Percentiles rank a stretch among this genome's conserved stretches.
Evolutionary conservation across 2,329 filamentous ascomycete genomes (phyloP).

Genomic region (Curvularia sp.): DNA sequence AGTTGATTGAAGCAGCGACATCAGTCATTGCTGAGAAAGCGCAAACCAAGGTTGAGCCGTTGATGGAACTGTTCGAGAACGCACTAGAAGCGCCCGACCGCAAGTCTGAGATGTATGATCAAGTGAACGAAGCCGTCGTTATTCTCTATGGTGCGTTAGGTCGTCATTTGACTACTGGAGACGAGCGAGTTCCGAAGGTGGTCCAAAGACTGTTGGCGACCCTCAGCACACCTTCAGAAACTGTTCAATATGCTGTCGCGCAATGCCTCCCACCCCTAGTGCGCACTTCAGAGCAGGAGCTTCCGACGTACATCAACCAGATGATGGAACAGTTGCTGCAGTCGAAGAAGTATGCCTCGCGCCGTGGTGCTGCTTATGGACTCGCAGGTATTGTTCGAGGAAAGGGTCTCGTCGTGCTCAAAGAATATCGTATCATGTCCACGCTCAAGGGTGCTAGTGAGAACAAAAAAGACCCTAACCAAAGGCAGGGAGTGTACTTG

Average conservation of each 20-base stretch:
- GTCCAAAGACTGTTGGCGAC: slow-evolving; percentile 86
- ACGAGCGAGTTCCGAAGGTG: slow-evolving; percentile 85
- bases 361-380: slow-evolving; percentile 93
- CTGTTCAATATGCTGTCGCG: slow-evolving; percentile 94
- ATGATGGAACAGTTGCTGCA: slow-evolving; percentile 83
- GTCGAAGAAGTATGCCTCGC: slow-evolving; percentile 89
- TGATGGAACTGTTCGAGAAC: slow-evolving; percentile 91
- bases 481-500: slow-evolving; percentile 86
- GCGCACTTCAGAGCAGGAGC: slow-evolving; percentile 77
- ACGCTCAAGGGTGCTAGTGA: slow-evolving; percentile 83
- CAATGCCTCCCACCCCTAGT: slow-evolving; percentile 94
- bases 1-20: slow-evolving; percentile 92
- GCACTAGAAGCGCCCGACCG: slow-evolving; percentile 87
- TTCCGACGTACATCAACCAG: slow-evolving; percentile 79
- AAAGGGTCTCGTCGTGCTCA: slow-evolving; percentile 80
- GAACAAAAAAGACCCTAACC: slow-evolving; percentile 90
- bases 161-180: slow-evolving; percentile 83
- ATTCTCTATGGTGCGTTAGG: slow-evolving; percentile 96
- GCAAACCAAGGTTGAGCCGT: slow-evolving; percentile 79
- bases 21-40: slow-evolving; percentile 82
- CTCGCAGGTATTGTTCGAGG: slow-evolving; percentile 88
- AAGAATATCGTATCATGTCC: slow-evolving; percentile 85
- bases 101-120: slow-evolving; percentile 80
- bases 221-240: slow-evolving; percentile 92
- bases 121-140: slow-evolving; percentile 95